These are phyloP conservation scores for Sclerospora graminicola DNA, from an alignment of 352 stramenopile species.

Conservation along the genomic window DNA sequence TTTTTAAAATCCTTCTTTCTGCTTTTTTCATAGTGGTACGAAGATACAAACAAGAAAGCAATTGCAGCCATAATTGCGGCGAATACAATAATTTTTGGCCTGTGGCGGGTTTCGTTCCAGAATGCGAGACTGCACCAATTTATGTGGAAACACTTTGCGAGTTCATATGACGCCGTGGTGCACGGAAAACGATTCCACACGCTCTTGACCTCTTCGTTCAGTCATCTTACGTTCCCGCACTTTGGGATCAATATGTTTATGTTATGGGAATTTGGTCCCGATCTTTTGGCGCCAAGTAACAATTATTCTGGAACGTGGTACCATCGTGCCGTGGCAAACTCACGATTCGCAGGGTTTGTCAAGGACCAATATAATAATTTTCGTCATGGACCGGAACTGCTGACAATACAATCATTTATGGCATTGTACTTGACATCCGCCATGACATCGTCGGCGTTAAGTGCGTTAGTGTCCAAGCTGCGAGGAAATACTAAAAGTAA, in stretches of 20 bases:
- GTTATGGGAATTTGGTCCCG: constrained; percentile 75
- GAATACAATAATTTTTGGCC: constrained; percentile 59
- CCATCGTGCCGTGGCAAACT: constrained; percentile 37
- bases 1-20: not conserved
- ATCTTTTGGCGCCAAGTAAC: constrained; percentile 50
- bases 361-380: constrained; percentile 22
- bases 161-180: constrained; percentile 66
- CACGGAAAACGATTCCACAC: constrained; percentile 59
- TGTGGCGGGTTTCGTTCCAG: constrained; percentile 60
- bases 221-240: constrained; percentile 72
- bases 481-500: constrained; percentile 45
- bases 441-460: constrained; percentile 56
- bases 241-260: constrained; percentile 86
- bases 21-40: constrained; percentile 22
- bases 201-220: constrained; percentile 71
- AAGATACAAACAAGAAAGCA: constrained; percentile 55
- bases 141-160: constrained; percentile 81
- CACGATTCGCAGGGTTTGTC: constrained; percentile 32
- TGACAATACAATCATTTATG: constrained; percentile 57
- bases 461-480: constrained; percentile 51
- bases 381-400: constrained; percentile 17
- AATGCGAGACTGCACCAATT: constrained; percentile 39
- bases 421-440: constrained; percentile 63
- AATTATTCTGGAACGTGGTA: constrained; percentile 34
- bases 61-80: constrained; percentile 48